Conservation (phyloP, 2,329 filamentous ascomycete species). For the Diaporthe vexans region DNA sequence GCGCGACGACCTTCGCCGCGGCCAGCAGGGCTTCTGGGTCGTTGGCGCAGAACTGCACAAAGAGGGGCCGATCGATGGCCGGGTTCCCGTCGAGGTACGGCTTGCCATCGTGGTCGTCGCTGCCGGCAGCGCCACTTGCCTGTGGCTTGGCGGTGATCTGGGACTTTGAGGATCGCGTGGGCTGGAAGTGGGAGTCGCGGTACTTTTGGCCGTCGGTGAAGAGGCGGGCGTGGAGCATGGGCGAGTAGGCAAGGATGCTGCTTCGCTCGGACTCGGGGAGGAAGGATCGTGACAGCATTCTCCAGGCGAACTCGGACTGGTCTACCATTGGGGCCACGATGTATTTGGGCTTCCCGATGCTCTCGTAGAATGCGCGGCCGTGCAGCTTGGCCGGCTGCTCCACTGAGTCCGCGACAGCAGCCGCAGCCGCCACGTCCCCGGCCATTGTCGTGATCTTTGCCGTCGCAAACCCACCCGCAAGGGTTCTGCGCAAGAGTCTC, state of each 20-base stretch:
- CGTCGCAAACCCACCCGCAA: slow-evolving; percentile 34
- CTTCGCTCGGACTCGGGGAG: slow-evolving; percentile 75
- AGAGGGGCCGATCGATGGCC: slow-evolving; percentile 85
- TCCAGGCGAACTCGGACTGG: slow-evolving; percentile 98
- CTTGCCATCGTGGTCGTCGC: slow-evolving; percentile 39
- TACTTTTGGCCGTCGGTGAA: slow-evolving; percentile 84
- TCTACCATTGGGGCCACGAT: slow-evolving; percentile 98
- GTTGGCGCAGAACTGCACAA: slow-evolving; percentile 97
- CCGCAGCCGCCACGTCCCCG: slow-evolving; percentile 12
- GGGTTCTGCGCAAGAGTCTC: slow-evolving; percentile 6
- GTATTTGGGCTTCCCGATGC: slow-evolving; percentile 90
- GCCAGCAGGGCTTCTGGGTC: slow-evolving; percentile 83
- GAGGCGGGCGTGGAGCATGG: slow-evolving; percentile 95
- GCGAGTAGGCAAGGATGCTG: slow-evolving; percentile 87
- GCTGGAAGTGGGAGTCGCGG: slow-evolving; percentile 85
- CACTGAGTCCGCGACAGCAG: slow-evolving; percentile 36
- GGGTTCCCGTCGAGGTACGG: slow-evolving; percentile 90
- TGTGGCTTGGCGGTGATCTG: slow-evolving; percentile 23
- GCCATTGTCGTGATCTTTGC: slow-evolving; percentile 41
- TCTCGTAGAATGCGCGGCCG: slow-evolving; percentile 93
- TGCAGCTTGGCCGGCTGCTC: slow-evolving; percentile 70
- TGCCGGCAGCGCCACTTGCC: slow-evolving; percentile 41
- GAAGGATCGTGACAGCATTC: slow-evolving; percentile 94
- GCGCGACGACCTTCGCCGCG: slow-evolving; percentile 83
- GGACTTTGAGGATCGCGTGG: slow-evolving; percentile 55